Conservation (phyloP, 2,329 filamentous ascomycete species). For the Botrytis squamosa region DNA sequence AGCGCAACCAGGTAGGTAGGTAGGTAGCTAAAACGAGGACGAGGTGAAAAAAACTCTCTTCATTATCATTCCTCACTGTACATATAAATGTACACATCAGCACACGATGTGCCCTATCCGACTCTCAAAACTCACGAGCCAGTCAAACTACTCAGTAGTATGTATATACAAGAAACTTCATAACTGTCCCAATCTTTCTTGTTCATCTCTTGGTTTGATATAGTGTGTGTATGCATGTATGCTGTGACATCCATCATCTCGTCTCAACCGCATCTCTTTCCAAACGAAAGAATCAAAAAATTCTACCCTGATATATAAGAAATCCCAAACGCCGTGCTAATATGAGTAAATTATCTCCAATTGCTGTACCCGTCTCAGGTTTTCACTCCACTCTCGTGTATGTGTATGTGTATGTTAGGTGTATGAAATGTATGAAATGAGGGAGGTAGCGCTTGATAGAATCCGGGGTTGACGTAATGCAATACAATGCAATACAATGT, state of each 20-base stretch:
- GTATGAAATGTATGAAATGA: too few relatives aligned
- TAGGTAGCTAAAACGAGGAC: too few relatives aligned
- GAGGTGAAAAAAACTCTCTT: not conserved
- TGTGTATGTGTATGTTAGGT: not conserved
- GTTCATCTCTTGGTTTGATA: not conserved
- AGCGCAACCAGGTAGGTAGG: not conserved
- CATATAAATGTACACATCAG: not conserved
- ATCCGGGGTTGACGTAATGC: not conserved
- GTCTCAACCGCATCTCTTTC: not conserved
- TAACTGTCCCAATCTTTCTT: not conserved
- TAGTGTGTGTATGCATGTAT: not conserved
- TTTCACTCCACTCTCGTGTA: not conserved
- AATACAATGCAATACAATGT: not conserved
- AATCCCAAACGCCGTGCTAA: slow-evolving; percentile 1
- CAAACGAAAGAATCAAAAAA: not conserved
- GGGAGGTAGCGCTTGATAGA: not conserved
- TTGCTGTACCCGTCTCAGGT: not conserved
- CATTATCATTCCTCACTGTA: not conserved
- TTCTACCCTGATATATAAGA: not conserved
- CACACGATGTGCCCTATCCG: not conserved
- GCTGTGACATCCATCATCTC: not conserved
- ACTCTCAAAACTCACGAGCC: not conserved
- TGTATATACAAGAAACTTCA: not conserved
- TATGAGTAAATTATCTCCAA: not conserved
- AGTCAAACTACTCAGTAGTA: not conserved